Evolutionary conservation across 345 rosid species (phyloP), one percentile per base, ranked within the genome.

Genomic region (Salix brachista): DNA sequence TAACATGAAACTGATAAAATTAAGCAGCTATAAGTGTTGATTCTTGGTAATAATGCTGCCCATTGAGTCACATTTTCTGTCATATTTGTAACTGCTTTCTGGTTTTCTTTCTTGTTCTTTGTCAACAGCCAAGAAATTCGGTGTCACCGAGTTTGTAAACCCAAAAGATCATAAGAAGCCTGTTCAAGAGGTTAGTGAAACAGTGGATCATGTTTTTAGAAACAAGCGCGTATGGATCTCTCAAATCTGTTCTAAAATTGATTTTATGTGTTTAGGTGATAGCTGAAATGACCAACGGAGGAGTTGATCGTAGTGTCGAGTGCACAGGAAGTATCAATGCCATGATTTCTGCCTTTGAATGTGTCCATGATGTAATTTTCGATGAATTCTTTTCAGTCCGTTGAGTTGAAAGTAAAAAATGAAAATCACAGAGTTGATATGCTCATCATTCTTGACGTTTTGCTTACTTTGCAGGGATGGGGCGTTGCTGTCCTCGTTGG

Each of bases 281-380:
- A 52, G 86, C 86, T 77, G 87, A 87, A 39, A 84, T 87, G 87
- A 87, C 85, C 10, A 74, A 67, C 7, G 89, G 89, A 67, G 89
- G 87, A 79, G 89, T 83, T 1, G 89, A 87, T 19, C 76, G 86
- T 23, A 87, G 89, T 19, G 83, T 84, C 5, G 86, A 87, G 69
- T 83, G 89, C 64, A 87, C 87, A 0, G 86, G 89, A 78, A 84
- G 69, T 14, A 72, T 84, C 44, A 54, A 77, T 52, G 89, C 87
- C 69, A 87, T 82, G 87, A 83, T 84, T 46, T 82, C 87, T 23
- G 86, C 89, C 25, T 87, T 82, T 2, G 87, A 84, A 83, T 83
- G 87, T 16, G 86, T 84, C 50, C 87, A 84, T 34, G 87, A 87
- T 69, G 87, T 84, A 84, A 71, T 2, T 65, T 4, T 10, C 56